phyloP scores from a whole-genome alignment of 495 filamentous ascomycete genomes.

The Aspergillus baeticus region DNA sequence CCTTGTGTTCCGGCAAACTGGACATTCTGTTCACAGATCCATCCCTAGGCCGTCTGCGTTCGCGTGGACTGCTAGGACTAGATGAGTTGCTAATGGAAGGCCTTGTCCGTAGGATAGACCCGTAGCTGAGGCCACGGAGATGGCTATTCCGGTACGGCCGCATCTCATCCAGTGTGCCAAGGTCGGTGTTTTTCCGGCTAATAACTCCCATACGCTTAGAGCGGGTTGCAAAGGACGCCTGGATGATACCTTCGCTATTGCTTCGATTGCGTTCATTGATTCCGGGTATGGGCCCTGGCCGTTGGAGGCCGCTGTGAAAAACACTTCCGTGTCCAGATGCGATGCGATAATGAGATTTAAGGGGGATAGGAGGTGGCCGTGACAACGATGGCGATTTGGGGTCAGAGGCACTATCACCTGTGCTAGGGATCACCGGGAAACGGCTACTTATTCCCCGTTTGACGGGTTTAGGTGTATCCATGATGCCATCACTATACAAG shows the following conservation, averaged over 20 bases:
- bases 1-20: slow-evolving; percentile 78
- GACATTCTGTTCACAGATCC: slow-evolving; percentile 74
- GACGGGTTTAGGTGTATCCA: slow-evolving; percentile 74
- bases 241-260: slow-evolving; percentile 81
- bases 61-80: slow-evolving; percentile 57
- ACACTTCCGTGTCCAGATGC: slow-evolving; percentile 67
- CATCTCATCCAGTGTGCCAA: slow-evolving; percentile 73
- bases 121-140: slow-evolving; percentile 77
- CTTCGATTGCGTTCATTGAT: slow-evolving; percentile 82
- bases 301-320: slow-evolving; percentile 56
- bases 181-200: slow-evolving; percentile 63
- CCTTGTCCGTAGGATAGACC: slow-evolving; percentile 66
- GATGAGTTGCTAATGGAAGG: slow-evolving; percentile 50
- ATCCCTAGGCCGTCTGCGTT: slow-evolving; percentile 48
- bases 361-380: slow-evolving; percentile 69
- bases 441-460: slow-evolving; percentile 73
- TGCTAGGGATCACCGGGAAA: slow-evolving; percentile 78
- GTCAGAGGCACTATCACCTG: slow-evolving; percentile 46
- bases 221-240: slow-evolving; percentile 54
- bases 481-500: slow-evolving; percentile 45
- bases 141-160: slow-evolving; percentile 74
- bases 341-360: slow-evolving; percentile 74
- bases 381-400: slow-evolving; percentile 64
- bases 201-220: slow-evolving; percentile 84
- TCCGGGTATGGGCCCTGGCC: slow-evolving; percentile 62